These are phyloP conservation scores for Lentinula sp. DNA, from an alignment of 768 basidiomycete genomes.

Conservation along the genomic window DNA sequence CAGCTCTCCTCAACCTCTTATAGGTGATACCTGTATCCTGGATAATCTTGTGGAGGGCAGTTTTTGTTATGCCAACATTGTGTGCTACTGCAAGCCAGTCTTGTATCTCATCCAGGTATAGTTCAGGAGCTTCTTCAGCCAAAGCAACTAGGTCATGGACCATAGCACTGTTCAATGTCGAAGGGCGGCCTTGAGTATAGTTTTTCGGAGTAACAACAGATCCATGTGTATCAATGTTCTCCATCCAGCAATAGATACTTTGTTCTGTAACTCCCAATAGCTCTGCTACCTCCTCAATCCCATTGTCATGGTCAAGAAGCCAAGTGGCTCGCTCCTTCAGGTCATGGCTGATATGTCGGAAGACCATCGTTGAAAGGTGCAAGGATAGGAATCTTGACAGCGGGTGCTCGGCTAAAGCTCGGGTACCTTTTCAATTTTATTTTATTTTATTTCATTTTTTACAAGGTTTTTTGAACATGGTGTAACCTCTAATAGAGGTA, in stretches of 20 bases:
- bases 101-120: background rate
- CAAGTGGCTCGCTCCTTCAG: too few relatives aligned
- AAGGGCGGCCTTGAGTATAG: background rate
- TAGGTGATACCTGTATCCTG: slow-evolving; percentile 16
- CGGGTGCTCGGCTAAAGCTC: too few relatives aligned
- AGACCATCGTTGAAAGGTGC: too few relatives aligned
- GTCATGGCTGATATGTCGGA: too few relatives aligned
- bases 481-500: too few relatives aligned
- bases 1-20: slow-evolving; percentile 14
- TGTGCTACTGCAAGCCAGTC: slow-evolving; percentile 7
- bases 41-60: slow-evolving; percentile 2
- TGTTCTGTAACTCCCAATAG: background rate
- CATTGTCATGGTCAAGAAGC: too few relatives aligned
- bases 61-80: slow-evolving; percentile 10
- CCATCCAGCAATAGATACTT: background rate
- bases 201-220: background rate
- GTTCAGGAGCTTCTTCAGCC: background rate
- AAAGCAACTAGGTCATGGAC: background rate
- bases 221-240: background rate
- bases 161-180: background rate
- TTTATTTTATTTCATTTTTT: too few relatives aligned
- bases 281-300: background rate
- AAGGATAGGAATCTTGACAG: too few relatives aligned
- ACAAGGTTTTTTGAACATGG: too few relatives aligned
- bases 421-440: too few relatives aligned